A percentile compares a stretch with the other conserved stretches of the same genome.
These are phyloP conservation scores for Fusarium longipes DNA, from an alignment of 2,329 filamentous ascomycete species.

Conservation along the genomic window DNA sequence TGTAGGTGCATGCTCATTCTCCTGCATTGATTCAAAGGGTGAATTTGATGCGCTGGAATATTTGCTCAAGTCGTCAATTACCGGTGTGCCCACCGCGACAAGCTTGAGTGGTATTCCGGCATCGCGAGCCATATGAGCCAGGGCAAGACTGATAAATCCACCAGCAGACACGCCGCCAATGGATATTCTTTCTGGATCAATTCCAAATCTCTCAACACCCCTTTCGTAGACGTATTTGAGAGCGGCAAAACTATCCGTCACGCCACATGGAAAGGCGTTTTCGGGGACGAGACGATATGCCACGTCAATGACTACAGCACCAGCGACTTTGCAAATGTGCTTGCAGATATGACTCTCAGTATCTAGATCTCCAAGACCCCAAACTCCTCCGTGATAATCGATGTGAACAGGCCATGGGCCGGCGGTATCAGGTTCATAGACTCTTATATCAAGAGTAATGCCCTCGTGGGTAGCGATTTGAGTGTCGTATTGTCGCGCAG, in stretches of 20 bases:
- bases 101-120: slow-evolving; percentile 7
- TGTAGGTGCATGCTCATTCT: slow-evolving; percentile 14
- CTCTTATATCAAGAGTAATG: neutral
- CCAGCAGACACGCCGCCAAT: slow-evolving; percentile 10
- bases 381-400: slow-evolving; percentile 63
- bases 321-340: slow-evolving; percentile 57
- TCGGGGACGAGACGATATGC: slow-evolving; percentile 7
- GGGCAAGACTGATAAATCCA: slow-evolving; percentile 10
- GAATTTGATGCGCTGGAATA: slow-evolving; percentile 17
- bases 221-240: slow-evolving; percentile 13
- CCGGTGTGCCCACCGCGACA: slow-evolving; percentile 10
- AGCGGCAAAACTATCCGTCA: slow-evolving; percentile 11
- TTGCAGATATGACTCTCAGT: slow-evolving; percentile 62
- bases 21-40: neutral
- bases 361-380: slow-evolving; percentile 62
- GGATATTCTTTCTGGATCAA: neutral
- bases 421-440: slow-evolving; percentile 36
- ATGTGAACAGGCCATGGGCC: slow-evolving; percentile 61
- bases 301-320: slow-evolving; percentile 60
- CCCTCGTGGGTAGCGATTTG: slow-evolving; percentile 15
- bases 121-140: slow-evolving; percentile 11
- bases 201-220: slow-evolving; percentile 2
- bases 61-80: slow-evolving; percentile 6
- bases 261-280: slow-evolving; percentile 10
- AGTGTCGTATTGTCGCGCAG: slow-evolving; percentile 54